Base-by-base conservation (phyloP, 1,284 basidiomycete species). In the Cryptococcus sp. region DNA sequence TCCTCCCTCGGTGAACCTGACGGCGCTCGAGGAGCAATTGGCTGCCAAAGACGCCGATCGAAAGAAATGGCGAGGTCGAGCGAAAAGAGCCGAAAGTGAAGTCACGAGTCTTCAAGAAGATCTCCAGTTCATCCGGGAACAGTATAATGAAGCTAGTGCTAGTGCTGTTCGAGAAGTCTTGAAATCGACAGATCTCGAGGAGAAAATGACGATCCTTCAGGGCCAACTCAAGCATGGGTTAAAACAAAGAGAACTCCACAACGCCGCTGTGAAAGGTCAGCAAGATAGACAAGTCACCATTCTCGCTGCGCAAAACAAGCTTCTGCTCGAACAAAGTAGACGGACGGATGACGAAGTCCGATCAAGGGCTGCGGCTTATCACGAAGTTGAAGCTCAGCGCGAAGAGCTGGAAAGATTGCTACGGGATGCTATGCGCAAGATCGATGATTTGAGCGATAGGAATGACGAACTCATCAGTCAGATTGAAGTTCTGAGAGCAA, bases 311-410 rank as follows among this genome's bases (percentile, higher is more conserved):
- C 58, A 69, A 48, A 46, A 61, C 44, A 52, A 61, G 10, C 46
- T 73, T 21, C 49, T 73, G 9, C 60, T 69, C 0, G 63, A 66
- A 23, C 72, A 74, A 54, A 49, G 60, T 24, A 56, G 71, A 10
- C 40, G 53, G 19, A 74, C 72, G 2, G 72, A 67, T 49, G 72
- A 74, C 51, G 44, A 19, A 4, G 45, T 73, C 7, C 62, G 72
- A 10, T 32, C 52, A 22, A 65, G 63, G 32, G 68, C 69, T 2
- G 55, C 55, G 1, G 41, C 44, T 25, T 63, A 67, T 48, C 49
- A 45, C 7, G 40, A 50, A 23, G 45, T 62, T 18, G 42, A 49
- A 21, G 14, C 22, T 9, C 39, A 56, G 18, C 14, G 45, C 31
- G 44, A 36, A 23, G 39, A 42, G 4, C 19, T 14, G 21, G 57